Evolutionary conservation across 2,329 filamentous ascomycete genomes (phyloP).

Genomic region (Huntiella omanensis): DNA sequence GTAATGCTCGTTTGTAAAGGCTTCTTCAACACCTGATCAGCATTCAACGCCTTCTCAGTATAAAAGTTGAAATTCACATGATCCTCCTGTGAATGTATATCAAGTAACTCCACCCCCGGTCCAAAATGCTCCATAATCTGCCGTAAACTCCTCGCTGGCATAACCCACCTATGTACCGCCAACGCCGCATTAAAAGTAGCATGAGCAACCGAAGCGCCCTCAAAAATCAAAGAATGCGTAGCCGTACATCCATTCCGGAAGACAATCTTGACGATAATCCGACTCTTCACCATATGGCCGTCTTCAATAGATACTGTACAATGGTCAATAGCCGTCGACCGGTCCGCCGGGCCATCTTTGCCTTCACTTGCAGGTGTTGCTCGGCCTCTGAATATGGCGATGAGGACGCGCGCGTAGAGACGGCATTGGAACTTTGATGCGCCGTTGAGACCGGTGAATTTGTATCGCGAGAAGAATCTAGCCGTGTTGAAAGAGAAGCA

Average conservation of each 20-base stretch:
- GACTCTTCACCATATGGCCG: constrained; percentile 48
- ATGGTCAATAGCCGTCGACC: constrained; percentile 50
- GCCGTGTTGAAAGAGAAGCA: constrained; percentile 48
- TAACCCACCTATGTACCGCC: constrained; percentile 52
- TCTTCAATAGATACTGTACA: constrained; percentile 62
- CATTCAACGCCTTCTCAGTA: constrained; percentile 57
- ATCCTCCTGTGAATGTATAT: constrained; percentile 56
- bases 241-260: constrained; percentile 62
- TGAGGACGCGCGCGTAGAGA: constrained; percentile 36
- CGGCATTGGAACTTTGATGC: constrained; percentile 48
- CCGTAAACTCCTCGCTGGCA: constrained; percentile 49
- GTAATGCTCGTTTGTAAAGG: constrained; percentile 65
- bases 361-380: constrained; percentile 40
- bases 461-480: constrained; percentile 56
- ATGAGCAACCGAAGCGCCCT: constrained; percentile 53
- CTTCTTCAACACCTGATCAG: constrained; percentile 55
- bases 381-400: constrained; percentile 57
- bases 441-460: constrained; percentile 37
- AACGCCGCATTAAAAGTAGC: constrained; percentile 52
- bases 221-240: constrained; percentile 59
- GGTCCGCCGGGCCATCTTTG: constrained; percentile 24
- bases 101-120: constrained; percentile 60
- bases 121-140: constrained; percentile 69
- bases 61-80: constrained; percentile 65
- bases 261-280: constrained; percentile 54